Conservation (phyloP, 192 early-diverging fungal genomes). For the Dispira simplex region DNA sequence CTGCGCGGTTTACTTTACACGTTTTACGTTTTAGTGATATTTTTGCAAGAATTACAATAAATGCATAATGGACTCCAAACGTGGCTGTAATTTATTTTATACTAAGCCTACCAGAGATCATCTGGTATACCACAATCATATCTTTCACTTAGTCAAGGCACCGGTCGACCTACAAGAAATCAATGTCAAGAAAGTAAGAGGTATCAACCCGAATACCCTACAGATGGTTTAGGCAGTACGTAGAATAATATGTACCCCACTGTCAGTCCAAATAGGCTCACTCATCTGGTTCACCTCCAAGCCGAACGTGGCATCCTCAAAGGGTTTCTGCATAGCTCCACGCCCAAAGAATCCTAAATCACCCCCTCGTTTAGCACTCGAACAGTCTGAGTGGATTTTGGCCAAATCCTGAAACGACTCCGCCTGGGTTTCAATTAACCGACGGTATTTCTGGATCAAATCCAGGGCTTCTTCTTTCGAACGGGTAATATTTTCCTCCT, state of each 20-base stretch:
- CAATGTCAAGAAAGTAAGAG: too few species aligned
- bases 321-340: conserved; percentile 84
- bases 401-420: conserved; percentile 58
- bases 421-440: conserved; percentile 43
- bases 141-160: too few species aligned
- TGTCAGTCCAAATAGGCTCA: conserved; percentile 70
- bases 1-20: too few species aligned
- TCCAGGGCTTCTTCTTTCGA: conserved; percentile 79
- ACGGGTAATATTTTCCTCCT: conserved; percentile 73
- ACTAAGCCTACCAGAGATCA: too few species aligned
- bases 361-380: conserved; percentile 73
- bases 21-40: too few species aligned
- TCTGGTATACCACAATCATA: too few species aligned
- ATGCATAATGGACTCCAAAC: too few species aligned
- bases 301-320: conserved; percentile 78
- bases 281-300: conserved; percentile 73
- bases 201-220: background rate
- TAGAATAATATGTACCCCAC: conserved; percentile 85
- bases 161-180: too few species aligned
- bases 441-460: conserved; percentile 45
- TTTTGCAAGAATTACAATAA: too few species aligned
- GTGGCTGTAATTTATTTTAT: too few species aligned
- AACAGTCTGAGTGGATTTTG: conserved; percentile 70
- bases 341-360: conserved; percentile 78
- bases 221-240: conserved; percentile 50